Conservation (phyloP, 345 rosid species). For the Rhizophora apiculata region DNA sequence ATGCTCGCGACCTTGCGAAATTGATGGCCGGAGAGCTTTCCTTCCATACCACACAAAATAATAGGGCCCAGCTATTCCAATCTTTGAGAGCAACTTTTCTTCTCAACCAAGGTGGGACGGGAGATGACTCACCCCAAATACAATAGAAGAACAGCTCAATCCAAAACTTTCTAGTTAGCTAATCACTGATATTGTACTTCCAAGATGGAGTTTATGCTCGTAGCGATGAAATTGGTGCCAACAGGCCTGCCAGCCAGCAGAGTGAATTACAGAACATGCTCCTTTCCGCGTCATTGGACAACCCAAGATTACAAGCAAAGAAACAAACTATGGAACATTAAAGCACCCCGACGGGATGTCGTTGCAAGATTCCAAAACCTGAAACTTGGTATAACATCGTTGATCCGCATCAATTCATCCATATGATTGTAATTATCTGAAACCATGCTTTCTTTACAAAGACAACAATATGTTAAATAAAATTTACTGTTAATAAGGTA, state of each 20-base stretch:
- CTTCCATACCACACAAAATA: neutral
- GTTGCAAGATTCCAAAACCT: neutral
- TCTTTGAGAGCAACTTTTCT: neutral
- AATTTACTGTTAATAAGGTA: neutral
- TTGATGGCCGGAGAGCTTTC: neutral
- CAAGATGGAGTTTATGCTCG: no score
- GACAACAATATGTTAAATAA: neutral
- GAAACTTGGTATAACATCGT: slow-evolving; percentile 2
- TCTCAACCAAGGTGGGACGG: neutral
- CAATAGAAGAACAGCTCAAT: neutral
- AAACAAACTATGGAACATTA: slow-evolving; percentile 17
- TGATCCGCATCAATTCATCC: slow-evolving; percentile 15
- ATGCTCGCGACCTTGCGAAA: neutral
- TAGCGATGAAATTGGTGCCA: no score
- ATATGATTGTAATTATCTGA: slow-evolving; percentile 15
- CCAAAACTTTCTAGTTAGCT: neutral
- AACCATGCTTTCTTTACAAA: slow-evolving; percentile 30
- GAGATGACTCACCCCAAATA: neutral
- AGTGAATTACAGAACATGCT: neutral
- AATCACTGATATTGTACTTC: neutral
- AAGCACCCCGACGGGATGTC: neutral
- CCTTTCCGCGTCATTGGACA: neutral
- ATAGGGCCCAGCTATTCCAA: neutral
- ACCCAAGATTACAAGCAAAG: neutral
- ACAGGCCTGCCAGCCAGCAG: neutral